Evolutionary conservation across 306 rosid genomes (phyloP).

Genomic region (Dicorynia guianensis): DNA sequence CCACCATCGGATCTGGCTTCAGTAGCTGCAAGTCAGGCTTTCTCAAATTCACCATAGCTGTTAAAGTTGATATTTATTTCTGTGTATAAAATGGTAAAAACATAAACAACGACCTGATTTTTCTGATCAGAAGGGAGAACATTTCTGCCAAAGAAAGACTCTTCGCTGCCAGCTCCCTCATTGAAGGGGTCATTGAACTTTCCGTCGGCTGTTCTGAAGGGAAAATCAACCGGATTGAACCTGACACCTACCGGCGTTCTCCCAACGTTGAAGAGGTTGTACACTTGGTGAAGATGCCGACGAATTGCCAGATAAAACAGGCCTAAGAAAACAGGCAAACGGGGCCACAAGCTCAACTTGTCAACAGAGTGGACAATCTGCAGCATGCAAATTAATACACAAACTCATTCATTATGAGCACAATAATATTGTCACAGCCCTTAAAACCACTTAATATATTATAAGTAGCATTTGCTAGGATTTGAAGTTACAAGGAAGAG

Average conservation of each 20-base stretch:
- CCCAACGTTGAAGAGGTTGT: slow-evolving; percentile 68
- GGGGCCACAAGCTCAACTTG: slow-evolving; percentile 66
- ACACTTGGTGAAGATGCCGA: slow-evolving; percentile 57
- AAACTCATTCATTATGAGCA: not conserved
- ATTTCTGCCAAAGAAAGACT: slow-evolving; percentile 68
- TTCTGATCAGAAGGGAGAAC: slow-evolving; percentile 57
- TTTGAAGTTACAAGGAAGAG: slow-evolving; percentile 48
- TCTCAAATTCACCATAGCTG: not conserved
- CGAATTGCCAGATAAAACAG: slow-evolving; percentile 46
- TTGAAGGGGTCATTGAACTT: slow-evolving; percentile 62
- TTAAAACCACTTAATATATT: not conserved
- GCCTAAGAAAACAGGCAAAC: slow-evolving; percentile 58
- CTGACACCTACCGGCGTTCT: slow-evolving; percentile 51
- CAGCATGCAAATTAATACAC: not conserved
- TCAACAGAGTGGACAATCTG: slow-evolving; percentile 67
- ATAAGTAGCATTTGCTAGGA: not conserved
- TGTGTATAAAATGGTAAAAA: too few relatives aligned
- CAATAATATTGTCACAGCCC: too few relatives aligned
- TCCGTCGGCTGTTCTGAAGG: slow-evolving; percentile 60
- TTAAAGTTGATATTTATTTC: too few relatives aligned
- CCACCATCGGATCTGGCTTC: slow-evolving; percentile 68
- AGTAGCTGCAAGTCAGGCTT: slow-evolving; percentile 43
- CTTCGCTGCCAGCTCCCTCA: slow-evolving; percentile 59
- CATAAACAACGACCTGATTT: slow-evolving; percentile 42
- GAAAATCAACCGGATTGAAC: slow-evolving; percentile 56